Base-by-base conservation (phyloP, 768 basidiomycete species). In the Hysterangium stoloniferum region DNA sequence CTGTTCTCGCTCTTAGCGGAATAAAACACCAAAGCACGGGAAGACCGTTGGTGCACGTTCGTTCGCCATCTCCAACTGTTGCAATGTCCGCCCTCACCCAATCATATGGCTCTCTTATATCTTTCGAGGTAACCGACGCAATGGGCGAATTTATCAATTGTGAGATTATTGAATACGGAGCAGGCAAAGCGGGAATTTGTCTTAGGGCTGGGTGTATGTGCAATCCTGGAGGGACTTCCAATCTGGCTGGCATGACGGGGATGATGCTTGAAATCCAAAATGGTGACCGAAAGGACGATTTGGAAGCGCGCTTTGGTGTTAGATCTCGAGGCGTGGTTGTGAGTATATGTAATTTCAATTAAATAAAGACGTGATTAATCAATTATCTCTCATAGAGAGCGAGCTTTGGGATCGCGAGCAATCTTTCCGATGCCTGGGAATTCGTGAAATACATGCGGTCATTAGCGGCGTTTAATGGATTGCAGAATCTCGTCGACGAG, bases 181-280 rank as follows among this genome's bases (percentile, higher is more conserved):
- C 86, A 12, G 72, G 45, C 80, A 15, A 69, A 65, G 46, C 72
- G 76, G 76, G 73, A 45, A 81, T 91, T 52, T 88, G 86, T 15
- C 66, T 91, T 28, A 80, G 88, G 36, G 86, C 87, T 2, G 88
- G 88, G 0, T 92, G 88, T 63, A 82, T 90, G 78, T 92, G 89
- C 61, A 92, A 91, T 56, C 86, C 88, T 13, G 89, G 89, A 8
- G 88, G 80, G 15, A 84, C 86, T 0, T 79, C 85, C 1, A 76
- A 83, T 4, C 66, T 91, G 13, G 72, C 89, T 4, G 81, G 80
- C 0, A 74, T 88, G 27, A 67, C 79, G 52, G 70, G 74, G 17
- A 72, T 80, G 52, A 89, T 88, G 86, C 67, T 70, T 4, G 66
- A 62, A 12, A 71, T 88, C 0, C 78, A 72, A 54, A 67, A 71